phyloP scores from a whole-genome alignment of 495 filamentous ascomycete genomes.

The Podospora didyma region DNA sequence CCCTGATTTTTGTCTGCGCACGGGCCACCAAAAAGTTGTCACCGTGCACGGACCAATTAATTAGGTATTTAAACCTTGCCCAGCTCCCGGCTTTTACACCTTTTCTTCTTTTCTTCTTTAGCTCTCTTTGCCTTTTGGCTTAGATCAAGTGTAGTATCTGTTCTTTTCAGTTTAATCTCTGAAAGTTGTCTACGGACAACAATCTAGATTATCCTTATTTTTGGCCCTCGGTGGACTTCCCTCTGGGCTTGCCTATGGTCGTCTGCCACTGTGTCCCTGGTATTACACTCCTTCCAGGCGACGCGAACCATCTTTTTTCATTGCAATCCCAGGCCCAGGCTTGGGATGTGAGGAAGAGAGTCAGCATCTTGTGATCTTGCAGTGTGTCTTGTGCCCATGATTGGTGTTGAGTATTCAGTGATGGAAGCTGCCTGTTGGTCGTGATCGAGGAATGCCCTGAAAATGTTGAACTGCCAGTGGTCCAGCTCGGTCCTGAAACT shows the following conservation, averaged over 20 bases:
- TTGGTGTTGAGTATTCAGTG: background rate
- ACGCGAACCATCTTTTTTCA: conserved; percentile 57
- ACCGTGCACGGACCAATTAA: background rate
- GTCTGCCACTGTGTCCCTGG: conserved; percentile 71
- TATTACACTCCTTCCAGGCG: conserved; percentile 83
- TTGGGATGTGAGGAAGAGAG: conserved; percentile 19
- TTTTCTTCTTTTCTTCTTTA: conserved; percentile 23
- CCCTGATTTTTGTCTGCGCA: background rate
- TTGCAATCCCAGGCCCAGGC: conserved; percentile 13
- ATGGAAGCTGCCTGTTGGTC: no score
- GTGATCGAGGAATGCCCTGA: no score
- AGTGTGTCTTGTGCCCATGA: background rate
- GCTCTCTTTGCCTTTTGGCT: conserved; percentile 62
- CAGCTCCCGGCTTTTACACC: background rate
- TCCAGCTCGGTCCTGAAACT: no score
- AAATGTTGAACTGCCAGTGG: no score
- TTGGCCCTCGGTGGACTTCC: conserved; percentile 34
- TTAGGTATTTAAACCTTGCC: background rate
- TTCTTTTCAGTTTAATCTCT: conserved; percentile 97
- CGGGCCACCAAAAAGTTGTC: background rate
- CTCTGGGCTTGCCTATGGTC: conserved; percentile 75
- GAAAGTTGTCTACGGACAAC: conserved; percentile 62
- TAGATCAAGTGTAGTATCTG: conserved; percentile 99
- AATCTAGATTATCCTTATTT: conserved; percentile 87
- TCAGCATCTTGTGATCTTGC: background rate